Percentiles rank a stretch among this genome's conserved stretches.
Evolutionary conservation across 305 asterid species (phyloP).

Genomic region (Withania somnifera): DNA sequence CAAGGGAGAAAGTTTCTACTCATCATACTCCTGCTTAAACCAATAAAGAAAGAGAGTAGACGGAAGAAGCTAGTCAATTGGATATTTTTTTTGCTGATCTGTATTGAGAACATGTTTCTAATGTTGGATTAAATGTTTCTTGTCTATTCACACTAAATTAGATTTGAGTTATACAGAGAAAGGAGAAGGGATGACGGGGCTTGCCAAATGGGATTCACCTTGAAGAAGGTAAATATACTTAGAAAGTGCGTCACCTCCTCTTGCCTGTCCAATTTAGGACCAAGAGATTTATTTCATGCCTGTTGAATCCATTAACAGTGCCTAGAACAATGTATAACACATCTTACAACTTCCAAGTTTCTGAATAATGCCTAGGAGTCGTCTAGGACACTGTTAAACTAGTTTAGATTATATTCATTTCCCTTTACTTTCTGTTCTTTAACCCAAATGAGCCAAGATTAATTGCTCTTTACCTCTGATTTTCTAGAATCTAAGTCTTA

Average conservation of each 20-base stretch:
- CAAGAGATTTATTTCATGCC: no score
- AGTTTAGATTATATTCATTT: neutral
- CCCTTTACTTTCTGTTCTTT: neutral
- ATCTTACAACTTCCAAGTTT: neutral
- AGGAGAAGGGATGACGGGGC: neutral
- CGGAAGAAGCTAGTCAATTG: neutral
- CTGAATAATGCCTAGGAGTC: neutral
- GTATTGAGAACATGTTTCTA: neutral
- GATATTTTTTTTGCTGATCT: neutral
- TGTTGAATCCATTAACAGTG: no score
- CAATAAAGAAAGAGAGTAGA: neutral
- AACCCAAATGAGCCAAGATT: neutral
- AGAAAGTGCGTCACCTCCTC: neutral
- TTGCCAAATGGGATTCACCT: neutral
- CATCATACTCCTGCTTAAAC: neutral
- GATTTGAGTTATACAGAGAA: neutral
- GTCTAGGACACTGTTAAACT: neutral
- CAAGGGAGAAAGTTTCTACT: neutral
- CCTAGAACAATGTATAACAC: neutral
- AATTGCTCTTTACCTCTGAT: neutral
- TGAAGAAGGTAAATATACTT: neutral
- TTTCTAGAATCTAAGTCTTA: neutral
- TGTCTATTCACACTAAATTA: neutral
- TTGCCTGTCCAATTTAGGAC: neutral
- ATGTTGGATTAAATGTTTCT: neutral